These are phyloP conservation scores for Diaporthe caulivora DNA, from an alignment of 2,329 filamentous ascomycete genomes.

Conservation along the genomic window DNA sequence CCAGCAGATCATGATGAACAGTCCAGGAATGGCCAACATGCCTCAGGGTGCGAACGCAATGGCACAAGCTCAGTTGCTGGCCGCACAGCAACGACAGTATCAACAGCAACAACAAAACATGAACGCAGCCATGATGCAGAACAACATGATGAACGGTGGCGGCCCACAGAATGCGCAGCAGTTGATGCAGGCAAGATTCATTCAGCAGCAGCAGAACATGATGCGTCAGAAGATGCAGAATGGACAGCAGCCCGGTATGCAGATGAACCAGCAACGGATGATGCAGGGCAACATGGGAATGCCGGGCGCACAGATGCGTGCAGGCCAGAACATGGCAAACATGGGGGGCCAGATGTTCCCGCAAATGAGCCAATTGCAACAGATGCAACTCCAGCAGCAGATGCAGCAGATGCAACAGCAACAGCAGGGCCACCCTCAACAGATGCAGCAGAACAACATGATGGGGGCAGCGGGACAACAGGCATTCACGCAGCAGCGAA, in stretches of 20 bases:
- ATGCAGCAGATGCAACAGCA: constrained; percentile 46
- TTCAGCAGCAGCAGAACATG: constrained; percentile 53
- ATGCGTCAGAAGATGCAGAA: constrained; percentile 49
- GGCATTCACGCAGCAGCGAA: constrained; percentile 33
- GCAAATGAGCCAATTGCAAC: constrained; percentile 44
- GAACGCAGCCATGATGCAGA: constrained; percentile 48
- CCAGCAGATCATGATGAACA: constrained; percentile 66
- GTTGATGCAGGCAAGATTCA: constrained; percentile 48
- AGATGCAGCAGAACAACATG: constrained; percentile 48
- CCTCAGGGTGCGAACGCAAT: constrained; percentile 55
- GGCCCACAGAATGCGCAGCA: constrained; percentile 50
- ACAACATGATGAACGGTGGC: constrained; percentile 57
- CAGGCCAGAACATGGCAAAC: constrained; percentile 47
- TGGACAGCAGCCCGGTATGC: constrained; percentile 42
- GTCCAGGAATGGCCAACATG: constrained; percentile 54
- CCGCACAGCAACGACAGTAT: constrained; percentile 60
- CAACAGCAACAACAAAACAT: constrained; percentile 58
- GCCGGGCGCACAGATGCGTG: constrained; percentile 36
- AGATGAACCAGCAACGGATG: constrained; percentile 45
- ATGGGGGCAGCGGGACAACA: constrained; percentile 39
- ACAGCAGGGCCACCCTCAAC: constrained; percentile 44
- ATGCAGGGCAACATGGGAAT: constrained; percentile 51
- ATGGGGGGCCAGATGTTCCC: constrained; percentile 39
- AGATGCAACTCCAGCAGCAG: constrained; percentile 44
- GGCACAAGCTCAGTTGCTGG: constrained; percentile 54